phyloP scores from a whole-genome alignment of 2,329 filamentous ascomycete genomes.

The Myriosclerotinia duriaeana region DNA sequence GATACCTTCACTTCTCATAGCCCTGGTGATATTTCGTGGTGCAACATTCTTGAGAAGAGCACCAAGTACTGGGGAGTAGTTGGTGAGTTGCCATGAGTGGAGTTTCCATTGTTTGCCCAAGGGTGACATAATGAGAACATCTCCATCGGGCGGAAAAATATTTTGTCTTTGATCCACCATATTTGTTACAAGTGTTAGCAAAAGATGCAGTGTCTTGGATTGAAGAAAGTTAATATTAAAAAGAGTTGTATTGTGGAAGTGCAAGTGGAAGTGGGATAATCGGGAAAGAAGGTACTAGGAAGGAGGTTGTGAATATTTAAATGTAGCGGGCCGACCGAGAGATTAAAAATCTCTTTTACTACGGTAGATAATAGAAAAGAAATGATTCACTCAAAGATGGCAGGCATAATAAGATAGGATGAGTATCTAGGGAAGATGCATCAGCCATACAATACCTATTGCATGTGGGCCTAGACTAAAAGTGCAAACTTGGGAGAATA shows the following conservation, averaged over 20 bases:
- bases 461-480: neutral
- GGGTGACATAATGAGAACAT: slow-evolving; percentile 35
- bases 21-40: slow-evolving; percentile 27
- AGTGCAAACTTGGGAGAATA: neutral
- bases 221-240: neutral
- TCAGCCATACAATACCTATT: neutral
- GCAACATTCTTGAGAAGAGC: slow-evolving; percentile 23
- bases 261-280: neutral
- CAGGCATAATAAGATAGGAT: neutral
- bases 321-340: neutral
- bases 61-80: slow-evolving; percentile 28
- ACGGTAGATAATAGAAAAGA: neutral
- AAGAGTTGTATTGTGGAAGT: neutral
- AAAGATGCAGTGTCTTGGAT: neutral
- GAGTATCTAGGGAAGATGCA: neutral
- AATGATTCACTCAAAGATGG: neutral
- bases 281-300: neutral
- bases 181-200: neutral
- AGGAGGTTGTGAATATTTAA: neutral
- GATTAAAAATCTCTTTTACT: neutral
- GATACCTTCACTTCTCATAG: slow-evolving; percentile 24
- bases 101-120: slow-evolving; percentile 36
- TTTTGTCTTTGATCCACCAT: slow-evolving; percentile 13
- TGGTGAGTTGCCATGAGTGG: slow-evolving; percentile 29
- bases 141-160: slow-evolving; percentile 30